These are phyloP conservation scores for Malassezia caprae DNA, from an alignment of 1,284 basidiomycete genomes.

Conservation along the genomic window DNA sequence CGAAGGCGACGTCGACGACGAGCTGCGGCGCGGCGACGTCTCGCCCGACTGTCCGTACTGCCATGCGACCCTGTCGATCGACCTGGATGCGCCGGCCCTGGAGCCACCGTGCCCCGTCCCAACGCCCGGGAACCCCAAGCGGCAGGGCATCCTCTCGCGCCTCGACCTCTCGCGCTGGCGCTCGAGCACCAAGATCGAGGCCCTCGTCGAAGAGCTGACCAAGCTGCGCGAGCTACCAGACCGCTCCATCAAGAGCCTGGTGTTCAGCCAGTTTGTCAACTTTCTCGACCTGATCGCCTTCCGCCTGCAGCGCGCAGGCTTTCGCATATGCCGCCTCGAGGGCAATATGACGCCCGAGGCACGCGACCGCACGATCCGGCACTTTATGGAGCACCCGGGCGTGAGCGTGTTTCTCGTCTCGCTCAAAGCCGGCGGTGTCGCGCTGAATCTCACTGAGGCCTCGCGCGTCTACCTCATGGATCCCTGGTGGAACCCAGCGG, in stretches of 20 bases:
- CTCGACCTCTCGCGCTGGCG: constrained; percentile 81
- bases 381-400: constrained; percentile 87
- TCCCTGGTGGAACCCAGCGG: constrained; percentile 47
- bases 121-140: constrained; percentile 49
- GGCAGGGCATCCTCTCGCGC: constrained; percentile 86
- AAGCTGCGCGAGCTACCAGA: constrained; percentile 67
- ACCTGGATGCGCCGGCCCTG: constrained; percentile 81
- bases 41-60: constrained; percentile 88
- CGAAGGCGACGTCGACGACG: constrained; percentile 13
- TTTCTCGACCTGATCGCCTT: constrained; percentile 73
- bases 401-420: constrained; percentile 91
- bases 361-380: constrained; percentile 82
- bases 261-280: constrained; percentile 88
- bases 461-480: constrained; percentile 48
- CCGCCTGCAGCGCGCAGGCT: constrained; percentile 76
- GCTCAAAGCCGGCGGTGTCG: constrained; percentile 91
- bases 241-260: constrained; percentile 86
- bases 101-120: constrained; percentile 61
- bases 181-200: constrained; percentile 93
- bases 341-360: constrained; percentile 96
- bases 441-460: constrained; percentile 50
- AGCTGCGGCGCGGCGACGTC: not conserved
- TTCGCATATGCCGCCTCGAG: constrained; percentile 80
- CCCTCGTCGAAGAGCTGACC: constrained; percentile 82
- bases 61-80: constrained; percentile 82